These are phyloP conservation scores for Mycosphaerella sp. DNA, from an alignment of 2,329 filamentous ascomycete genomes.

Conservation along the genomic window DNA sequence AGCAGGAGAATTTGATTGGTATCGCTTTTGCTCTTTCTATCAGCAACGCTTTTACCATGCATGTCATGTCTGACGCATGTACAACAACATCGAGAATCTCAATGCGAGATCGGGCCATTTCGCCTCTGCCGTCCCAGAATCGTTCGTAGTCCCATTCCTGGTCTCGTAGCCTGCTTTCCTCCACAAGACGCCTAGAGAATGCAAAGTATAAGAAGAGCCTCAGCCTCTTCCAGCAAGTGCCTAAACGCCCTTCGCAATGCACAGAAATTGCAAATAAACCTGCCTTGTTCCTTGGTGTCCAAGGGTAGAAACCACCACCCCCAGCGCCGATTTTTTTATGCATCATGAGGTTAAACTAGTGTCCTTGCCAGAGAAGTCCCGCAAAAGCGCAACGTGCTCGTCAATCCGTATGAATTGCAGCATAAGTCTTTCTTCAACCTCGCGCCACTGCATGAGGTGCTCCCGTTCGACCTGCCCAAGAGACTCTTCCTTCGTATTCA, in stretches of 20 bases:
- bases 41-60: neutral
- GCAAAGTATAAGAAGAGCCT: slow-evolving; percentile 5
- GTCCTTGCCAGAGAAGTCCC: slow-evolving; percentile 50
- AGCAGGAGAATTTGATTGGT: neutral
- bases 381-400: slow-evolving; percentile 62
- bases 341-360: slow-evolving; percentile 21
- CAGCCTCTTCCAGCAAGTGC: neutral
- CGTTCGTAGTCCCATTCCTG: slow-evolving; percentile 7
- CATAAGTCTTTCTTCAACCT: slow-evolving; percentile 63
- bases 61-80: neutral
- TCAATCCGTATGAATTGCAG: slow-evolving; percentile 76
- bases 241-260: slow-evolving; percentile 6
- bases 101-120: neutral
- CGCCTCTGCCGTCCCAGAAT: neutral
- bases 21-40: neutral
- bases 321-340: neutral
- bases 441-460: slow-evolving; percentile 57
- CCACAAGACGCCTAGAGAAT: slow-evolving; percentile 7
- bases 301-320: neutral
- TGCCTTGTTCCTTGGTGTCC: neutral
- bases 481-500: slow-evolving; percentile 76
- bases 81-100: neutral
- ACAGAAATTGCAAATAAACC: neutral
- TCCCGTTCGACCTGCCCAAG: slow-evolving; percentile 68
- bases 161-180: slow-evolving; percentile 7